Percentiles rank a stretch among this genome's conserved stretches.
These are phyloP conservation scores for Cudoniella acicularis DNA, from an alignment of 495 filamentous ascomycete species.

Conservation along the genomic window DNA sequence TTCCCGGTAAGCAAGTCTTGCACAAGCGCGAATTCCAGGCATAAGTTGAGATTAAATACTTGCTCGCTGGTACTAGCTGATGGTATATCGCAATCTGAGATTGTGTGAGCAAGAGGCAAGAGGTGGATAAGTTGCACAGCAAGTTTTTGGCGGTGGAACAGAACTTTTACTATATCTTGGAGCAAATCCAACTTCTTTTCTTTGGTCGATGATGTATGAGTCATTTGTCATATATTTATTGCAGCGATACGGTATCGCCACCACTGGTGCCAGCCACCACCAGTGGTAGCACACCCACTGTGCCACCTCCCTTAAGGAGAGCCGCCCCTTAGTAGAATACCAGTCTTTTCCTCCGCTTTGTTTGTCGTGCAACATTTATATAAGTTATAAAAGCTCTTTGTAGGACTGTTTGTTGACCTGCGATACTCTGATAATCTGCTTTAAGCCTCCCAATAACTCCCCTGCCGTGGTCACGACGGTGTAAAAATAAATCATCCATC, in stretches of 20 bases:
- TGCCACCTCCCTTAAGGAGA: too few species aligned
- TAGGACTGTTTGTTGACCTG: background rate
- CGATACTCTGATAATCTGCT: background rate
- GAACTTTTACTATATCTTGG: background rate
- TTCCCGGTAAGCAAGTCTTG: conserved; percentile 14
- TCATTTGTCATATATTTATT: background rate
- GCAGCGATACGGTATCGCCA: too few species aligned
- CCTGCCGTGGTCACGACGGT: background rate
- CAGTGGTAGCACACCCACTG: too few species aligned
- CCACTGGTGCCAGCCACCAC: too few species aligned
- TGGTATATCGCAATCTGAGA: conserved; percentile 5
- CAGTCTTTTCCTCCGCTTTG: too few species aligned
- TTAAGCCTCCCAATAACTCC: background rate
- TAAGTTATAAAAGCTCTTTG: background rate
- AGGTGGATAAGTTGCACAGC: conserved; percentile 7
- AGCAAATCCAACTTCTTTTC: conserved; percentile 1
- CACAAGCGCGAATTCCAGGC: conserved; percentile 8
- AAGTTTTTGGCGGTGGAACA: conserved; percentile 1
- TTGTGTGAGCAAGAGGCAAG: conserved; percentile 8
- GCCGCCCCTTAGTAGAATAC: too few species aligned
- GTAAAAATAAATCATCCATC: background rate
- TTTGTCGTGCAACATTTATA: too few species aligned
- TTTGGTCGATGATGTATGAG: conserved; percentile 1
- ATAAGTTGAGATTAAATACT: conserved; percentile 3
- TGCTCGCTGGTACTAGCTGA: conserved; percentile 1